Conservation (phyloP, 345 rosid species). For the Gossypium ekmanianum region DNA sequence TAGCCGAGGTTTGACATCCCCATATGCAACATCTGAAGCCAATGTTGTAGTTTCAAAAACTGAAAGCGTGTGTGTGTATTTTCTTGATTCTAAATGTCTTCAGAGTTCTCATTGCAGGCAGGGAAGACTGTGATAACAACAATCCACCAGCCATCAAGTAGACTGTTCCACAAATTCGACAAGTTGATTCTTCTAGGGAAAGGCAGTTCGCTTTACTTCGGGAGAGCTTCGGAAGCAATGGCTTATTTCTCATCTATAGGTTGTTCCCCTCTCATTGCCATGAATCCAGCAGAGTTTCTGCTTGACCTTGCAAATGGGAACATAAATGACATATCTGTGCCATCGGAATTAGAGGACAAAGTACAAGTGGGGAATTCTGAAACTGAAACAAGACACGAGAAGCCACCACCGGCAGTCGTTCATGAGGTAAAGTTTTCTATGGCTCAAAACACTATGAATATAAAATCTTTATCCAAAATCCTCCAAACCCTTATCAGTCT, state of each 20-base stretch:
- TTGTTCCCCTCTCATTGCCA: conserved; percentile 79
- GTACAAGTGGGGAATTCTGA: conserved; percentile 66
- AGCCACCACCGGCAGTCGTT: conserved; percentile 66
- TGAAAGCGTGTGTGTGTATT: background rate
- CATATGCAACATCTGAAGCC: background rate
- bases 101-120: conserved; percentile 41
- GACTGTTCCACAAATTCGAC: conserved; percentile 89
- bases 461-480: background rate
- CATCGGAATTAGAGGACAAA: conserved; percentile 85
- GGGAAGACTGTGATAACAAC: conserved; percentile 93
- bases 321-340: conserved; percentile 76
- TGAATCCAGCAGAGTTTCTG: conserved; percentile 97
- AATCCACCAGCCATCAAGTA: conserved; percentile 98
- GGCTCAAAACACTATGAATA: background rate
- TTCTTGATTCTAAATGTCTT: background rate
- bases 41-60: conserved; percentile 1
- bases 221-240: conserved; percentile 84
- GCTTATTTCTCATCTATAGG: conserved; percentile 83
- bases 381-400: conserved; percentile 44
- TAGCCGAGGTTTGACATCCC: conserved; percentile 59
- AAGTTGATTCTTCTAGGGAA: conserved; percentile 89
- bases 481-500: background rate
- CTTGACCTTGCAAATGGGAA: conserved; percentile 96
- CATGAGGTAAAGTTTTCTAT: conserved; percentile 55
- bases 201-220: conserved; percentile 88